Evolutionary conservation across 2,329 filamentous ascomycete species (phyloP).

Genomic region (Cercospora sp.): DNA sequence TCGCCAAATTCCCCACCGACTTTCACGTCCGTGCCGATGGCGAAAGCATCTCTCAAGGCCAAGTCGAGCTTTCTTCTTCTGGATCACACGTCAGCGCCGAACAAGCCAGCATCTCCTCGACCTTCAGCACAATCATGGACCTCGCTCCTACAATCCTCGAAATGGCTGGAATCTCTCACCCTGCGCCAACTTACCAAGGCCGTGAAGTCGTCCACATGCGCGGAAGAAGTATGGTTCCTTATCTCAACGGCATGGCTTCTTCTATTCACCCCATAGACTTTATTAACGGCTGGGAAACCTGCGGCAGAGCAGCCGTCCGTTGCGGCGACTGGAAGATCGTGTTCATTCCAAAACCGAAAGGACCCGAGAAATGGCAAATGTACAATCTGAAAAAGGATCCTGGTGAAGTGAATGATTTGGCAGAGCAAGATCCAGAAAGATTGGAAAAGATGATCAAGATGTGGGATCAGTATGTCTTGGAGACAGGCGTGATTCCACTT

Average conservation of each 20-base stretch:
- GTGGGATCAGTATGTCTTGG: conserved; percentile 60
- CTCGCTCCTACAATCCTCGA: conserved; percentile 48
- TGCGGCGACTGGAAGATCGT: conserved; percentile 60
- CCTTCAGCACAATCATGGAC: conserved; percentile 52
- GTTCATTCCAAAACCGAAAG: conserved; percentile 58
- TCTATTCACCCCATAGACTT: conserved; percentile 54
- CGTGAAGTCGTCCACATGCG: conserved; percentile 55
- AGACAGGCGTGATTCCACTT: conserved; percentile 61
- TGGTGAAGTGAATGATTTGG: conserved; percentile 48
- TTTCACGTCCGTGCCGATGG: conserved; percentile 21
- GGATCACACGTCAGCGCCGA: conserved; percentile 25
- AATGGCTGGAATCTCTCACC: conserved; percentile 53
- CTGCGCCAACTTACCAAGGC: conserved; percentile 54
- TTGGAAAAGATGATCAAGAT: conserved; percentile 53
- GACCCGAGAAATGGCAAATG: conserved; percentile 58
- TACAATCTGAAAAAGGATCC: conserved; percentile 56
- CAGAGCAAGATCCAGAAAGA: conserved; percentile 44
- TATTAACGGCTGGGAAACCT: conserved; percentile 59
- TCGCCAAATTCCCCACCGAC: conserved; percentile 43
- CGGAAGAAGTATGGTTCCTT: conserved; percentile 50
- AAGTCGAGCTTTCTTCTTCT: conserved; percentile 45
- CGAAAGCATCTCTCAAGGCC: conserved; percentile 45
- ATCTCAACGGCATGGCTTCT: conserved; percentile 40
- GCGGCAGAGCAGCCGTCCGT: conserved; percentile 55
- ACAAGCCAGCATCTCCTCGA: conserved; percentile 47